Evolutionary conservation across 1,284 basidiomycete species (phyloP).

Genomic region (Pseudozyma sp.): DNA sequence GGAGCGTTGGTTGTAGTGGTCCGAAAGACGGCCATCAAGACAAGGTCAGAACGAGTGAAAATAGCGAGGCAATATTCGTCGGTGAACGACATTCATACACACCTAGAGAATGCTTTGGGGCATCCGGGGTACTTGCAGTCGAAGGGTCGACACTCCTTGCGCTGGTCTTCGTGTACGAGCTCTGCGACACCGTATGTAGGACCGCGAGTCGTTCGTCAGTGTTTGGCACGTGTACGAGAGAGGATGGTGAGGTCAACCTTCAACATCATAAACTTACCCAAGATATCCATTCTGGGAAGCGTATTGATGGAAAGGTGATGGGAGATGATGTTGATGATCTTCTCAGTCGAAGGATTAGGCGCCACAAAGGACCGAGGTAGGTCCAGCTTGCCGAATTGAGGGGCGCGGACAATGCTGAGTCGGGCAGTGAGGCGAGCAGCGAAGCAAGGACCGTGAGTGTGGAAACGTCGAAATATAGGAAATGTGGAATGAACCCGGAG

Average conservation of each 20-base stretch:
- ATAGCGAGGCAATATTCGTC: no score
- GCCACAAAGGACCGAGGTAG: no score
- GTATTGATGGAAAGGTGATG: not conserved
- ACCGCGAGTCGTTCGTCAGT: no score
- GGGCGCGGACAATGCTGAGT: no score
- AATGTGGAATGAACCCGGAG: not conserved
- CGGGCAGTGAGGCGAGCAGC: no score
- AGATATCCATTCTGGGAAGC: conserved; percentile 46
- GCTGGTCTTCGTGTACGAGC: conserved; percentile 59
- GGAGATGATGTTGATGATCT: not conserved
- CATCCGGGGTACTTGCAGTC: conserved; percentile 53
- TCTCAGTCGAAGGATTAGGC: no score
- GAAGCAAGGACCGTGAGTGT: no score
- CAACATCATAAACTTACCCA: conserved; percentile 27
- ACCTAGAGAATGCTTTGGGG: conserved; percentile 60
- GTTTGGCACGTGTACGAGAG: not conserved
- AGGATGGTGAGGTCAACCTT: not conserved
- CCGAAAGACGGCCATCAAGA: no score
- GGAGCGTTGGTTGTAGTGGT: not conserved
- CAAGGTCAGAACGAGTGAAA: not conserved
- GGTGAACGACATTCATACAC: not conserved
- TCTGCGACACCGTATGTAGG: conserved; percentile 22
- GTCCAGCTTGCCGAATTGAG: no score
- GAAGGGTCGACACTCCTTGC: conserved; percentile 51
- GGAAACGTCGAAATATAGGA: not conserved